phyloP scores from a whole-genome alignment of 352 stramenopile genomes.

The Globisporangium viniferum region DNA sequence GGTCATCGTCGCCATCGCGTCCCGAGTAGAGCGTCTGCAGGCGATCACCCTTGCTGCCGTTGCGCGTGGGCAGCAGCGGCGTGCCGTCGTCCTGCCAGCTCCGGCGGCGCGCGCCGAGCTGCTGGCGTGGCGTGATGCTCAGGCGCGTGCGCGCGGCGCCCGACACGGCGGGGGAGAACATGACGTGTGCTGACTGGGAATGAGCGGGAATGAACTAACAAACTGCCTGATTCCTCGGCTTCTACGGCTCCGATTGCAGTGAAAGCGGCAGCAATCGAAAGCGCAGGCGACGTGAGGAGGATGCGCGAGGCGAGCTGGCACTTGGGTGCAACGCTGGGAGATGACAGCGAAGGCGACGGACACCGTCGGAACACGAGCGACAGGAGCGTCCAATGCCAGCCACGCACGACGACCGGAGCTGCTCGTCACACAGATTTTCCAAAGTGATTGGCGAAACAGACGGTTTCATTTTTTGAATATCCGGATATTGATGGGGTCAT shows the following conservation, averaged over 20 bases:
- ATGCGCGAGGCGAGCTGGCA: background rate
- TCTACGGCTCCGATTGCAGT: background rate
- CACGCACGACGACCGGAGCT: background rate
- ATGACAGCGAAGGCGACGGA: background rate
- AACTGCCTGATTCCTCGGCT: background rate
- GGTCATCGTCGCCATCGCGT: background rate
- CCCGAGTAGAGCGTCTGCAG: background rate
- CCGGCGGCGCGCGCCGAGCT: constrained; percentile 17
- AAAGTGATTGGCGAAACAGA: constrained; percentile 7
- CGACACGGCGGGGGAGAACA: constrained; percentile 67
- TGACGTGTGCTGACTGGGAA: constrained; percentile 5
- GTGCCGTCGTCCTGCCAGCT: constrained; percentile 31
- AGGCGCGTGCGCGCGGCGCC: constrained; percentile 45
- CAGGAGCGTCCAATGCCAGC: background rate
- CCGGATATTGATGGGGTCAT: too few species aligned
- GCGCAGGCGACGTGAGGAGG: background rate
- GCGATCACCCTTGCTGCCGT: constrained; percentile 5
- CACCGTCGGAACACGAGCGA: background rate
- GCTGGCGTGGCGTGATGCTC: constrained; percentile 31
- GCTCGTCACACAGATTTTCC: background rate
- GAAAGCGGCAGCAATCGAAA: background rate
- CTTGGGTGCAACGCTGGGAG: background rate
- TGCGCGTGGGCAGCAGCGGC: constrained; percentile 26
- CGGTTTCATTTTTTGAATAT: background rate
- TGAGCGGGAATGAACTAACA: background rate